Percentiles rank a stretch among this genome's conserved stretches.
These are phyloP conservation scores for Monosporascus sp. DNA, from an alignment of 2,329 filamentous ascomycete genomes.

Conservation along the genomic window DNA sequence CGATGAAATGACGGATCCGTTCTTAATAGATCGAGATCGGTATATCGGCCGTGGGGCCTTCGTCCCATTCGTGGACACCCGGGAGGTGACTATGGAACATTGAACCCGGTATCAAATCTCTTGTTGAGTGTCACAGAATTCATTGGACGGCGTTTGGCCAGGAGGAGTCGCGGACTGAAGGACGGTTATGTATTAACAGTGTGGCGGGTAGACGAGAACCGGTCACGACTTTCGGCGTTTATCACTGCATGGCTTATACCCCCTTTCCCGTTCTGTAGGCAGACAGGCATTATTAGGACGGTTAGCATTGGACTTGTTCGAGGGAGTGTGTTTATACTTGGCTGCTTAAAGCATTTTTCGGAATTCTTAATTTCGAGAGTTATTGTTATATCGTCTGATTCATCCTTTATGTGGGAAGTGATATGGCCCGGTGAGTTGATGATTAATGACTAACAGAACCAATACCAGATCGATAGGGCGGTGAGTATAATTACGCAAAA, in stretches of 20 bases:
- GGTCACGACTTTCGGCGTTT: conserved; percentile 3
- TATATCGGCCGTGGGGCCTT: conserved; percentile 7
- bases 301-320: background rate
- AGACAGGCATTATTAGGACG: background rate
- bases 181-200: background rate
- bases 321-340: background rate
- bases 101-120: background rate
- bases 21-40: conserved; percentile 5
- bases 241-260: conserved; percentile 10
- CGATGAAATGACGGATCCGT: conserved; percentile 4
- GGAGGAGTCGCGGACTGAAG: too few relatives aligned
- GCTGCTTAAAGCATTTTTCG: background rate
- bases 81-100: background rate
- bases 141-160: too few relatives aligned
- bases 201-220: too few relatives aligned
- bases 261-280: conserved; percentile 1
- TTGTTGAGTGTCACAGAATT: too few relatives aligned
- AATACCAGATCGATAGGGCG: too few relatives aligned
- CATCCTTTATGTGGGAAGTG: too few relatives aligned
- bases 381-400: too few relatives aligned
- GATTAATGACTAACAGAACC: too few relatives aligned
- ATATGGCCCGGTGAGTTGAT: too few relatives aligned
- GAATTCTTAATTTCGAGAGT: too few relatives aligned
- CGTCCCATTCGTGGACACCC: background rate
- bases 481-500: too few relatives aligned